phyloP scores from a whole-genome alignment of 2,329 filamentous ascomycete species.

The Neopestalotiopsis sp. region DNA sequence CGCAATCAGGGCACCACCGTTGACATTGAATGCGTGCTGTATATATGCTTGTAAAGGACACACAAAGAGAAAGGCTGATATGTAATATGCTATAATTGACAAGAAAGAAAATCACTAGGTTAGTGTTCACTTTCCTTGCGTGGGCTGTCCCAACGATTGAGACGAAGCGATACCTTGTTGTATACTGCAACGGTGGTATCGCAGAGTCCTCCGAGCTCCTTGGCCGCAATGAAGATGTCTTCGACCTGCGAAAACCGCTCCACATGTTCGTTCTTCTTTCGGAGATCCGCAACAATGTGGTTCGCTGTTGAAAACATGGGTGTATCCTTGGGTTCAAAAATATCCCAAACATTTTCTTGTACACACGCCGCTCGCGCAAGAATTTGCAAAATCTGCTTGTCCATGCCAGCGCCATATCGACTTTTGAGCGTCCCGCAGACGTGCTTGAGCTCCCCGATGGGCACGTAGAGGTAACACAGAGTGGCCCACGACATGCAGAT shows the following conservation, averaged over 20 bases:
- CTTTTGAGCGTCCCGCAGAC: conserved; percentile 1
- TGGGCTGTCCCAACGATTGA: not conserved
- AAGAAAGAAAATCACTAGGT: not conserved
- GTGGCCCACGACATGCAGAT: not conserved
- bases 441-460: conserved; percentile 1
- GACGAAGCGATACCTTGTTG: not conserved
- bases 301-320: conserved; percentile 1
- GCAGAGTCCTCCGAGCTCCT: not conserved
- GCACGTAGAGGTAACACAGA: conserved; percentile 2
- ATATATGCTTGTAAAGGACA: not conserved
- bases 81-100: not conserved
- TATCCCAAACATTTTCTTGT: conserved; percentile 5
- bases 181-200: conserved; percentile 10
- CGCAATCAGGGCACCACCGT: not conserved
- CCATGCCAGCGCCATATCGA: conserved; percentile 8
- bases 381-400: not conserved
- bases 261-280: not conserved
- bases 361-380: conserved; percentile 8
- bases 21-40: not conserved
- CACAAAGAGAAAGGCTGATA: not conserved
- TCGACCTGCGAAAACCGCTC: not conserved
- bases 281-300: conserved; percentile 2
- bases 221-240: conserved; percentile 4
- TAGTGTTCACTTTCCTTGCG: not conserved
- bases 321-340: not conserved